Conservation (phyloP, 495 filamentous ascomycete genomes). For the Xylaria castorea region DNA sequence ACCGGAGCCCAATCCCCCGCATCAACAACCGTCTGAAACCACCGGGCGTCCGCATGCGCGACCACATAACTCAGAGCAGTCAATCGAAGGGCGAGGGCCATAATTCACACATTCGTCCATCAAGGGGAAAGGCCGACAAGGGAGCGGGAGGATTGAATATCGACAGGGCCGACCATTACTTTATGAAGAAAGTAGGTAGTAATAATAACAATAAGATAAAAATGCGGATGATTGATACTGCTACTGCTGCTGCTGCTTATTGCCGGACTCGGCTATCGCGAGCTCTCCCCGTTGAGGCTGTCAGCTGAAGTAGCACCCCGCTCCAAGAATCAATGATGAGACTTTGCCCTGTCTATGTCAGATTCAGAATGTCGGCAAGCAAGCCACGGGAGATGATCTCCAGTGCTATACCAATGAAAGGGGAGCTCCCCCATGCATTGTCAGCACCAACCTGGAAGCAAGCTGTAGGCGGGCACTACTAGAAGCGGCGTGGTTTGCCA, state of each 20-base stretch:
- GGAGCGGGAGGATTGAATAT: constrained; percentile 5
- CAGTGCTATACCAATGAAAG: constrained; percentile 22
- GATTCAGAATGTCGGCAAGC: constrained; percentile 29
- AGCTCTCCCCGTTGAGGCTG: constrained; percentile 30
- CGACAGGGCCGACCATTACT: constrained; percentile 23
- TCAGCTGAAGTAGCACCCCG: constrained; percentile 33
- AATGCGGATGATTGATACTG: constrained; percentile 5
- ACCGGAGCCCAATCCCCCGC: constrained; percentile 40
- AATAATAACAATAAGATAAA: constrained; percentile 7
- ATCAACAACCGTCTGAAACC: constrained; percentile 29
- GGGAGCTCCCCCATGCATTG: constrained; percentile 14
- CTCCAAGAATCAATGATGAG: constrained; percentile 26
- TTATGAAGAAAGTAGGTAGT: constrained; percentile 10
- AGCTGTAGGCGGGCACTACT: constrained; percentile 17
- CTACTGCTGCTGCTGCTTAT: constrained; percentile 26
- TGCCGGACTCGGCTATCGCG: constrained; percentile 27
- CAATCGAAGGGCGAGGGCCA: constrained; percentile 43
- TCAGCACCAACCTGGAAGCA: constrained; percentile 25
- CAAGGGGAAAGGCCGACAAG: constrained; percentile 23
- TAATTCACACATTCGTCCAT: constrained; percentile 38
- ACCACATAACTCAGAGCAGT: constrained; percentile 41
- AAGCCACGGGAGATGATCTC: constrained; percentile 28
- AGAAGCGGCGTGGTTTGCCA: constrained; percentile 23
- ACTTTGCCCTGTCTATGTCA: constrained; percentile 25
- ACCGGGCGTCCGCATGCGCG: constrained; percentile 35